These are phyloP conservation scores for Seiridium cupressi DNA, from an alignment of 2,329 filamentous ascomycete species.

Conservation along the genomic window DNA sequence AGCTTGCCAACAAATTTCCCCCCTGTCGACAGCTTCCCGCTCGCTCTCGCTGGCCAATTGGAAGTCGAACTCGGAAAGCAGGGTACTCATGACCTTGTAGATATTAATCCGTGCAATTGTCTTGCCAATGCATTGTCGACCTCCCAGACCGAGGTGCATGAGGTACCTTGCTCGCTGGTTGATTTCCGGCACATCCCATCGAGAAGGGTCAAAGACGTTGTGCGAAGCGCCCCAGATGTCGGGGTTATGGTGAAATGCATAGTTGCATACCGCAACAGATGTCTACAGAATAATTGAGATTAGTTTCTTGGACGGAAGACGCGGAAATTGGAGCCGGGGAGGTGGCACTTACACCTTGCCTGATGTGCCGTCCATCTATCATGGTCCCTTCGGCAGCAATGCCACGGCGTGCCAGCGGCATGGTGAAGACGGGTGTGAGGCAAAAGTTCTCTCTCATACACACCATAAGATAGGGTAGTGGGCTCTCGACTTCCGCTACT, in stretches of 20 bases:
- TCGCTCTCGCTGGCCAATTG: neutral
- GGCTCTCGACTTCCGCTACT: neutral
- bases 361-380: neutral
- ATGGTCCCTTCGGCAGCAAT: neutral
- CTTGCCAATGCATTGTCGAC: neutral
- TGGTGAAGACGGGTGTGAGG: conserved; percentile 1
- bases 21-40: neutral
- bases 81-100: conserved; percentile 2
- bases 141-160: conserved; percentile 1
- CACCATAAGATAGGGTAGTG: neutral
- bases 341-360: neutral
- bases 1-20: conserved; percentile 1
- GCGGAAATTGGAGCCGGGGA: neutral
- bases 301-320: neutral
- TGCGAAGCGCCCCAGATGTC: conserved; percentile 6
- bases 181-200: neutral
- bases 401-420: neutral
- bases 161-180: conserved; percentile 2
- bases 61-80: neutral
- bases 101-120: conserved; percentile 1
- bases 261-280: conserved; percentile 1
- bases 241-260: conserved; percentile 2
- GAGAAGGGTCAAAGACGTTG: conserved; percentile 1
- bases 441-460: conserved; percentile 1
- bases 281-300: neutral